These are phyloP conservation scores for Talaromyces sp. DNA, from an alignment of 2,329 filamentous ascomycete species.

Conservation along the genomic window DNA sequence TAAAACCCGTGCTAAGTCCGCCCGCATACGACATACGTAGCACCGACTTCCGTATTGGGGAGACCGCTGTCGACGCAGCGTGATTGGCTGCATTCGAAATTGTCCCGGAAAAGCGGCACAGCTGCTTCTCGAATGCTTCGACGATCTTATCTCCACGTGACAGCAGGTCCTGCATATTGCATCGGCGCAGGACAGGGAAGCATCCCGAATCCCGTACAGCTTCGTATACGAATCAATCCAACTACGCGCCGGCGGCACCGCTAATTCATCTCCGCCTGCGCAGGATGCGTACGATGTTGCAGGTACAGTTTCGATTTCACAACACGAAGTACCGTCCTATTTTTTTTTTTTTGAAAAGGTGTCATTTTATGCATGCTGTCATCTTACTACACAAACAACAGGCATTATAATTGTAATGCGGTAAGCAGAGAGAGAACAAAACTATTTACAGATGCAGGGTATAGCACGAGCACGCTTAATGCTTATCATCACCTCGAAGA, in stretches of 20 bases:
- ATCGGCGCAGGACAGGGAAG: background rate
- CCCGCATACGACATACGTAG: too few species aligned
- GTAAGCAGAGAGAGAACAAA: background rate
- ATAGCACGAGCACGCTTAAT: background rate
- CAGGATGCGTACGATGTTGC: too few species aligned
- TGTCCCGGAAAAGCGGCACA: background rate
- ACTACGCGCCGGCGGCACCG: too few species aligned
- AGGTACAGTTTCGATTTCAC: too few species aligned
- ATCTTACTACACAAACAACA: background rate
- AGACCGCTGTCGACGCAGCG: background rate
- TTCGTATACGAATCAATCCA: too few species aligned
- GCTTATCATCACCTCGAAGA: too few species aligned
- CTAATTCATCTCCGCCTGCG: too few species aligned
- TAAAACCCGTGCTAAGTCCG: background rate
- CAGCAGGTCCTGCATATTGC: background rate
- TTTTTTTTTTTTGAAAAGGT: too few species aligned
- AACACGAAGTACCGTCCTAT: too few species aligned
- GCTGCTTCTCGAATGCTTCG: too few species aligned
- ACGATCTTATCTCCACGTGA: background rate
- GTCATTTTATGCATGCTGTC: too few species aligned
- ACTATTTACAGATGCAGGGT: constrained; percentile 17
- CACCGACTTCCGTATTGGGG: too few species aligned
- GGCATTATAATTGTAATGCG: background rate
- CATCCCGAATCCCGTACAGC: background rate
- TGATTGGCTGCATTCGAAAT: background rate